Percentiles rank a stretch among this genome's conserved stretches.
Evolutionary conservation across 306 rosid genomes (phyloP).

Genomic region (Casuarina equisetifolia): DNA sequence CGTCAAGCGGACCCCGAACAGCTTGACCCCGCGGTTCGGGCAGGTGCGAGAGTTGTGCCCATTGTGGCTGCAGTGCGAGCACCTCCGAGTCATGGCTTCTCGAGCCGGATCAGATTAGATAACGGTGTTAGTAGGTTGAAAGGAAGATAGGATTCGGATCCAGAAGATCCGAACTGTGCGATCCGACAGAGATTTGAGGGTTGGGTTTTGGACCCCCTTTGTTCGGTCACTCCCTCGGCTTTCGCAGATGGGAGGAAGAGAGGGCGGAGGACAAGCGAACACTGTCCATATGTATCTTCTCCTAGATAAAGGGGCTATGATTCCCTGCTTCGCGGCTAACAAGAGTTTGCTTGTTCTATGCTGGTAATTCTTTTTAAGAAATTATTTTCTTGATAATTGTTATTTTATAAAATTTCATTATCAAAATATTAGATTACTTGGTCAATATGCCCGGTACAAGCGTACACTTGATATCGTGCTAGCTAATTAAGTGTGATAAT

Average conservation of each 20-base stretch:
- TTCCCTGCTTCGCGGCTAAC: not conserved
- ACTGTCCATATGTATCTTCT: conserved; percentile 62
- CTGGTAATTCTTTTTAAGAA: not conserved
- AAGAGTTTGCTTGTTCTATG: no score
- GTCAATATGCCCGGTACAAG: no score
- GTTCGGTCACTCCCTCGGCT: conserved; percentile 27
- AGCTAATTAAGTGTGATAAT: no score
- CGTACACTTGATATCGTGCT: no score
- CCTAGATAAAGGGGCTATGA: conserved; percentile 35
- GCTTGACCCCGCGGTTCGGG: conserved; percentile 93
- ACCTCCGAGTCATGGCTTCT: conserved; percentile 76
- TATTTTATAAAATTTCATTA: no score
- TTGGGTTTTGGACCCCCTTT: conserved; percentile 5
- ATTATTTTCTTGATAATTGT: not conserved
- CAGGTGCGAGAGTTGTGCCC: conserved; percentile 98
- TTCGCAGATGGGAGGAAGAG: conserved; percentile 52
- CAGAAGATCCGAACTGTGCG: conserved; percentile 44
- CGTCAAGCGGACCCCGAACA: conserved; percentile 87
- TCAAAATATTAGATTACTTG: no score
- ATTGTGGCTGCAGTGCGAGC: conserved; percentile 98
- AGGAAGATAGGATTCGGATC: conserved; percentile 16
- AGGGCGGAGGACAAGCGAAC: conserved; percentile 24
- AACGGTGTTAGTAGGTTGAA: not conserved
- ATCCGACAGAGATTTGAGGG: conserved; percentile 30
- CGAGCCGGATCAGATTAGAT: not conserved